Percentiles rank a stretch among this genome's conserved stretches.
These are phyloP conservation scores for Gastrolobium bilobum DNA, from an alignment of 306 rosid genomes.

Conservation along the genomic window DNA sequence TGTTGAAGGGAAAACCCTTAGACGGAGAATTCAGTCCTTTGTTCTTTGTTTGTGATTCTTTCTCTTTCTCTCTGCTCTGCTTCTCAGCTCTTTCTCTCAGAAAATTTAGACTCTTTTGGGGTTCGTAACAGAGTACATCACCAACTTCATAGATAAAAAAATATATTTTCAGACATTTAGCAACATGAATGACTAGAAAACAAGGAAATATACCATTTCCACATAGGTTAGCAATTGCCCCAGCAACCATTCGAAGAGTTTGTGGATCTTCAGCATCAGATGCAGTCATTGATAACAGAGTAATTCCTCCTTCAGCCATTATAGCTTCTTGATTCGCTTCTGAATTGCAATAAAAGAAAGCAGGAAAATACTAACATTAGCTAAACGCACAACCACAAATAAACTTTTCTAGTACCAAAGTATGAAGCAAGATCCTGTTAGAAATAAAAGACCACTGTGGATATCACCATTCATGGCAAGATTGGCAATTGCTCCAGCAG, in stretches of 20 bases:
- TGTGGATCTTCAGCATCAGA: slow-evolving; percentile 98
- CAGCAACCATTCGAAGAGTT: slow-evolving; percentile 98
- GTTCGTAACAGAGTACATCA: too few relatives aligned
- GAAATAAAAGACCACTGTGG: background rate
- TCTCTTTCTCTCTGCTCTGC: too few relatives aligned
- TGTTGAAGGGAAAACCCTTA: too few relatives aligned
- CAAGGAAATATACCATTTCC: slow-evolving; percentile 81
- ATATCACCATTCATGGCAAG: slow-evolving; percentile 95
- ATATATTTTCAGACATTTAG: slow-evolving; percentile 23
- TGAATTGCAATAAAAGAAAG: slow-evolving; percentile 57
- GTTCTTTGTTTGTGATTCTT: too few relatives aligned
- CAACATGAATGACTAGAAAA: slow-evolving; percentile 20
- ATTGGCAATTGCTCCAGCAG: slow-evolving; percentile 99
- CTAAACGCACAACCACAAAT: slow-evolving; percentile 19
- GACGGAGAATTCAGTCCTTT: too few relatives aligned
- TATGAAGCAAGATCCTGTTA: slow-evolving; percentile 31
- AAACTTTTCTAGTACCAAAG: slow-evolving; percentile 39
- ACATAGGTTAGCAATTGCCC: slow-evolving; percentile 96
- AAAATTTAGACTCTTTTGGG: too few relatives aligned
- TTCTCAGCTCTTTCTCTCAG: too few relatives aligned
- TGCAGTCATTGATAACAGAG: slow-evolving; percentile 89
- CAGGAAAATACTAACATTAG: slow-evolving; percentile 42
- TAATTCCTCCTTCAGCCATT: slow-evolving; percentile 94
- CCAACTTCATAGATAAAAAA: background rate
- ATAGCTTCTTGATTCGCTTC: slow-evolving; percentile 97